A percentile compares a stretch with the other conserved stretches of the same genome.
Conservation (phyloP, 768 basidiomycete genomes). For the Trametes meyenii region DNA sequence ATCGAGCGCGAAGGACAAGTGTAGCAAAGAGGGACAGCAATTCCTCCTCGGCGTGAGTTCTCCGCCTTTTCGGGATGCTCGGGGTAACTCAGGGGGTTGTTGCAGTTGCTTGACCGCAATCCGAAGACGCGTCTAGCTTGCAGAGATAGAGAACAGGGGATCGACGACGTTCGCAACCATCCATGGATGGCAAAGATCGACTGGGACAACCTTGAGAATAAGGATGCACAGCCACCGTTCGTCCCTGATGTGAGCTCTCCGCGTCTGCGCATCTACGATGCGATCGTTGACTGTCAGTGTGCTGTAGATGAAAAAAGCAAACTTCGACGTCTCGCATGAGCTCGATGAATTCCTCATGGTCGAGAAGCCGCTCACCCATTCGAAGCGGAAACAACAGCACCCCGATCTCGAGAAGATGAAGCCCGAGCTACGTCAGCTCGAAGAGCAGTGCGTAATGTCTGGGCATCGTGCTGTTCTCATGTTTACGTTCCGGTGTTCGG, state of each 20-base stretch:
- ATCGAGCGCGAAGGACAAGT: constrained; percentile 59
- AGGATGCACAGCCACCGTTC: constrained; percentile 77
- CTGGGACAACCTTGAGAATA: constrained; percentile 78
- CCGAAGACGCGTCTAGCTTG: constrained; percentile 81
- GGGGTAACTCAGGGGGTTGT: background rate
- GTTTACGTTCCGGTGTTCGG: background rate
- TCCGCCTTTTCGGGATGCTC: background rate
- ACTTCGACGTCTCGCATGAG: constrained; percentile 97
- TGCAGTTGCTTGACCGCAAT: constrained; percentile 84
- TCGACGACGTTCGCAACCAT: constrained; percentile 78
- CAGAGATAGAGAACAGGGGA: constrained; percentile 63
- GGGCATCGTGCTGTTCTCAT: background rate
- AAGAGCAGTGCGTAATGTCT: constrained; percentile 73
- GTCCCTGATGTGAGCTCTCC: constrained; percentile 83
- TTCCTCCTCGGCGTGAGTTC: constrained; percentile 67
- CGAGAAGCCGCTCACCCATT: constrained; percentile 95
- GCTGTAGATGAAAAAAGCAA: constrained; percentile 87
- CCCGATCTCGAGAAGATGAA: constrained; percentile 87
- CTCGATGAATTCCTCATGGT: constrained; percentile 97
- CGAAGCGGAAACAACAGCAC: constrained; percentile 90
- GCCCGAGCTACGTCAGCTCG: constrained; percentile 88
- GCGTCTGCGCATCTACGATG: background rate
- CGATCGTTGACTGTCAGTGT: background rate
- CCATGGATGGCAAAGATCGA: constrained; percentile 85
- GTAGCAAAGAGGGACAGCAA: constrained; percentile 66